Evolutionary conservation across 2,329 filamentous ascomycete species (phyloP), one percentile per base, ranked within the genome.

Genomic region (Ophiocordyceps camponoti-rufipedis): DNA sequence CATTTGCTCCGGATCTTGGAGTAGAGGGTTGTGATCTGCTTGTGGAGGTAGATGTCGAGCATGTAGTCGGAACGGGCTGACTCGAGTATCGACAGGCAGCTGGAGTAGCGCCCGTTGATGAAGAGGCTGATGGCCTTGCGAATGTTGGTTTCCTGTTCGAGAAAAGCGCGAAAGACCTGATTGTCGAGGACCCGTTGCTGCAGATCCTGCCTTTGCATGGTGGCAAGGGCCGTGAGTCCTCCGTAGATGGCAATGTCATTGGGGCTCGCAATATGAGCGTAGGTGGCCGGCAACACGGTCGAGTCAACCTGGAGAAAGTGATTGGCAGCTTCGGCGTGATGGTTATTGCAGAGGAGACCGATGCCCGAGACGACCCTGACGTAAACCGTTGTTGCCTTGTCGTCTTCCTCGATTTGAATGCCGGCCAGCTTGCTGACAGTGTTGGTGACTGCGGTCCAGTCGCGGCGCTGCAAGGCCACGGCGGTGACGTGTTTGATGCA

Each of bases 181-280:
- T 86, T 94, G 35, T 91, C 85, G 0, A 98, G 74, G 2, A 96
- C 86, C 7, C 70, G 69, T 6, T 64, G 66, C 59, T 91, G 82
- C 19, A 98, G 70, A 49, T 85, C 78, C 8, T 71, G 68, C 43
- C 91, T 78, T 48, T 84, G 74, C 83, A 96, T 93, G 2, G 85
- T 87, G 28, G 89, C 89, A 23, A 98, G 74, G 6, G 91, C 85
- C 51, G 89, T 82, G 23, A 98, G 75, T 5, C 85, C 88, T 43
- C 89, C 91, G 54, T 96, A 98, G 9, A 91, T 75, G 18, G 91
- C 89, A 19, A 98, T 69, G 55, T 98, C 91, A 57, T 95, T 95
- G 7, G 80, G 74, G 28, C 79, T 87, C 42, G 85, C 70, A 28
- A 94, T 71, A 44, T 84, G 75, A 49, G 78, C 82, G 59, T 82